A percentile compares a stretch with the other conserved stretches of the same genome.
These are phyloP conservation scores for Celoporthe dispersa DNA, from an alignment of 2,329 filamentous ascomycete genomes.

Conservation along the genomic window DNA sequence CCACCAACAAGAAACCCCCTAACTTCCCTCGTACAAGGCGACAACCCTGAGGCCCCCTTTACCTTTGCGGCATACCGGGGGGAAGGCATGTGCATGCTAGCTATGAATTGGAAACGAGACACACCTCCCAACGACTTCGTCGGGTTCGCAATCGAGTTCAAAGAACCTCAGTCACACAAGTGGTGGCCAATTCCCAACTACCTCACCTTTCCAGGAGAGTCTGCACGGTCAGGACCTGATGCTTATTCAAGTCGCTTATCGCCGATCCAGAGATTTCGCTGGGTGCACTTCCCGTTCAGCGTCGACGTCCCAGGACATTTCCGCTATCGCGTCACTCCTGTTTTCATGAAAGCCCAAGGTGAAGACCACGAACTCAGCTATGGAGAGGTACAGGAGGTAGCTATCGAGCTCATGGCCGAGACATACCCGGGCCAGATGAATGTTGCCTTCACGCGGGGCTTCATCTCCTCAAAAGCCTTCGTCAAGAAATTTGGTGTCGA, in stretches of 20 bases:
- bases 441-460: constrained; percentile 33
- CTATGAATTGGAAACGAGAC: constrained; percentile 33
- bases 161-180: constrained; percentile 28
- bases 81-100: constrained; percentile 33
- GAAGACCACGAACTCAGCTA: constrained; percentile 29
- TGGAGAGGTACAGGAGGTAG: constrained; percentile 32
- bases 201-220: constrained; percentile 30
- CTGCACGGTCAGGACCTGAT: constrained; percentile 27
- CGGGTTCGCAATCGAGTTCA: constrained; percentile 33
- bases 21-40: constrained; percentile 31
- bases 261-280: constrained; percentile 33
- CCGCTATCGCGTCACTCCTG: constrained; percentile 32
- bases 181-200: constrained; percentile 32
- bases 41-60: constrained; percentile 31
- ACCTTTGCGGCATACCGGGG: constrained; percentile 31
- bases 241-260: constrained; percentile 33
- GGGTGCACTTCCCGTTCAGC: constrained; percentile 32
- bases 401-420: constrained; percentile 32
- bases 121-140: constrained; percentile 32
- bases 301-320: constrained; percentile 30
- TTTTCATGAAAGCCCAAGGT: constrained; percentile 30
- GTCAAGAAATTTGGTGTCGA: constrained; percentile 29
- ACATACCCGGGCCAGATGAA: constrained; percentile 33
- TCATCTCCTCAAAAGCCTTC: constrained; percentile 33
- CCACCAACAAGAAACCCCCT: constrained; percentile 30